Base-by-base conservation (phyloP, 805 yeast species). In the Cyberlindnera americana region DNA sequence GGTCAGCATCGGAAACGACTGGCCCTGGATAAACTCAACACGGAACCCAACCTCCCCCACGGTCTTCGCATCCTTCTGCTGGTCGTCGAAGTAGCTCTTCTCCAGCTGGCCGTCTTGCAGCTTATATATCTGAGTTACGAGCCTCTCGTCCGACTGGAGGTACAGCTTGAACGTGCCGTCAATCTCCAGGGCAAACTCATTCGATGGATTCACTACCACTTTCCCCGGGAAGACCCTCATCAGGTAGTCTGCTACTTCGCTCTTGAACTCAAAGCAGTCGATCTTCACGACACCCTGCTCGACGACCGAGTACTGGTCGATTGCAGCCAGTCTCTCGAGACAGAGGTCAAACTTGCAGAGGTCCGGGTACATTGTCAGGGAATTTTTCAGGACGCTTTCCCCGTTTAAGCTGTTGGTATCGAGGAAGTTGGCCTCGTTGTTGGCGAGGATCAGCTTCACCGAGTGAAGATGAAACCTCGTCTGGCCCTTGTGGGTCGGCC, bases 361-460 rank as follows among this genome's bases (percentile, higher is more conserved):
- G 14, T 52, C 44, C 3, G 29, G 33, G n/a, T 48, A 42, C 3
- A 47, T 35, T 7, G 31, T 38, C 17, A 56, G 26, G 5, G 46
- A 32, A 29, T 46, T 46, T 26, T 26, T 40, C 29, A 56, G 28
- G 6, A 56, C 45, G 22, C 46, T 47, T 16, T 42, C 47, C 5
- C 44, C 40, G n/a, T 37, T 48, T 9, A 13, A 15, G 9, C 41
- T 35, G 22, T 48, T 41, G n/a, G 18, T 32, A 36, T 52, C 50
- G 9, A 44, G 40, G 40, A 54, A 54, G 3, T 40, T 32, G 13
- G 53, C 45, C 36, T 54, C 53, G 33, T 53, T 53, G 37, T 54
- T 54, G 3, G 59, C 58, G 36, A 56, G 22, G 17, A 56, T 53
- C 34, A 54, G 34, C 29, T 48, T 52, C 13, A 44, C 51, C 11